A percentile compares a stretch with the other conserved stretches of the same genome.
phyloP scores from a whole-genome alignment of 139 green algal species.

The Mesotaenium endlicherianum region DNA sequence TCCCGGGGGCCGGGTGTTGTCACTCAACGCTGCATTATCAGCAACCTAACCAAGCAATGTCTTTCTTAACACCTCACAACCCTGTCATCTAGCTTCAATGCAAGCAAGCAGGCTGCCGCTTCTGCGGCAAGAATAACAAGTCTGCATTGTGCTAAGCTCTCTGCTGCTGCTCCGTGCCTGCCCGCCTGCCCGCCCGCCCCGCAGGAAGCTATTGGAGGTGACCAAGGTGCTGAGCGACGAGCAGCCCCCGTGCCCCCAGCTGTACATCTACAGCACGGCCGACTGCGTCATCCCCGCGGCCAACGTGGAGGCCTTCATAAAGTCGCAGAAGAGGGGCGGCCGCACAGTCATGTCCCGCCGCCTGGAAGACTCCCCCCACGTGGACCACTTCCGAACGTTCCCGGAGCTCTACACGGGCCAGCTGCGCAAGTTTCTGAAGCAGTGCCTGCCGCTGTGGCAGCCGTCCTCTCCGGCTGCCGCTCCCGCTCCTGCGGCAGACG shows the following conservation, averaged over 20 bases:
- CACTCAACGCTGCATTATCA: neutral
- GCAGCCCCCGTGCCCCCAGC: constrained; percentile 43
- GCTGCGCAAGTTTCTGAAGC: constrained; percentile 31
- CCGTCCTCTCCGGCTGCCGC: too few relatives aligned
- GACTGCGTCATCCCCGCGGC: constrained; percentile 32
- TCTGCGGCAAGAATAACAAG: neutral
- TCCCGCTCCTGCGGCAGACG: too few relatives aligned
- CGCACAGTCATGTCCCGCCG: constrained; percentile 1
- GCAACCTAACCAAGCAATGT: too few relatives aligned
- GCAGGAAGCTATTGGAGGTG: constrained; percentile 31
- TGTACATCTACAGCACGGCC: constrained; percentile 50
- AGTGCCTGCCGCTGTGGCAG: constrained; percentile 25
- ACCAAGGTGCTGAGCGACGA: constrained; percentile 18
- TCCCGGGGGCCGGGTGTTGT: too few relatives aligned
- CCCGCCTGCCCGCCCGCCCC: too few relatives aligned
- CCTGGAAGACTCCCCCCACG: constrained; percentile 40
- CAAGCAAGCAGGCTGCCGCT: too few relatives aligned
- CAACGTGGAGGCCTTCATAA: constrained; percentile 38
- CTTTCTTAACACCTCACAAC: neutral
- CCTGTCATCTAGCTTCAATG: neutral
- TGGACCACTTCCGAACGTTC: constrained; percentile 47
- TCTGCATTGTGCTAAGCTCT: neutral
- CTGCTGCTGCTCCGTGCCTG: too few relatives aligned
- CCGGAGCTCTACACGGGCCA: constrained; percentile 32
- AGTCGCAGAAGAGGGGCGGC: neutral